These are phyloP conservation scores for Trichoderma breve DNA, from an alignment of 2,329 filamentous ascomycete species.

Conservation along the genomic window DNA sequence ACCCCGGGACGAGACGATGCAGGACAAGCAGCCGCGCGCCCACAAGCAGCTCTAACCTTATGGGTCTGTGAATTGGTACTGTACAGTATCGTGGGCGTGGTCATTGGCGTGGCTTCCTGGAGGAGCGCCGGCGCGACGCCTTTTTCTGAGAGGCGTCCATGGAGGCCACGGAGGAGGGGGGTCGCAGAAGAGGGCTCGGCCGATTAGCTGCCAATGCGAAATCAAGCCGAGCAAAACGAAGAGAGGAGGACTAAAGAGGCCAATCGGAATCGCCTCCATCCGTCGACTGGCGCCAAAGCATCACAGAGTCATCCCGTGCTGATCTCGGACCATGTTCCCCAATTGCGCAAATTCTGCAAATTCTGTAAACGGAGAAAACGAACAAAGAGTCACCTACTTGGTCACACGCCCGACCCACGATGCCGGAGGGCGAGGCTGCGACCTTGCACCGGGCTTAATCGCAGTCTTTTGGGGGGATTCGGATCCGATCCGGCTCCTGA, in stretches of 20 bases:
- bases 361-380: not conserved
- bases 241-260: not conserved
- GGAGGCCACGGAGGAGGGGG: not conserved
- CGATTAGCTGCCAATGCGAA: not conserved
- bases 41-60: not conserved
- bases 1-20: not conserved
- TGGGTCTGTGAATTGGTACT: not conserved
- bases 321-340: not conserved
- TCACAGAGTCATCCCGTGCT: conserved; percentile 7
- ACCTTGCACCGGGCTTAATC: not conserved
- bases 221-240: not conserved
- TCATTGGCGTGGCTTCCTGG: not conserved
- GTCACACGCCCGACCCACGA: conserved; percentile 8
- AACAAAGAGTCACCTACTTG: not conserved
- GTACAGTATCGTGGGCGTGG: not conserved
- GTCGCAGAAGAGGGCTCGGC: not conserved
- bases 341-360: not conserved
- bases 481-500: conserved; percentile 12
- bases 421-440: not conserved
- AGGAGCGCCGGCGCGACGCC: conserved; percentile 17
- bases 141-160: conserved; percentile 14
- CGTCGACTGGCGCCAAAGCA: not conserved
- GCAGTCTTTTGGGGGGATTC: not conserved
- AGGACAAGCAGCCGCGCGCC: not conserved
- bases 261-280: conserved; percentile 2